Base-by-base conservation (phyloP, 2,329 filamentous ascomycete genomes). In the Penicillium sclerotigenum region DNA sequence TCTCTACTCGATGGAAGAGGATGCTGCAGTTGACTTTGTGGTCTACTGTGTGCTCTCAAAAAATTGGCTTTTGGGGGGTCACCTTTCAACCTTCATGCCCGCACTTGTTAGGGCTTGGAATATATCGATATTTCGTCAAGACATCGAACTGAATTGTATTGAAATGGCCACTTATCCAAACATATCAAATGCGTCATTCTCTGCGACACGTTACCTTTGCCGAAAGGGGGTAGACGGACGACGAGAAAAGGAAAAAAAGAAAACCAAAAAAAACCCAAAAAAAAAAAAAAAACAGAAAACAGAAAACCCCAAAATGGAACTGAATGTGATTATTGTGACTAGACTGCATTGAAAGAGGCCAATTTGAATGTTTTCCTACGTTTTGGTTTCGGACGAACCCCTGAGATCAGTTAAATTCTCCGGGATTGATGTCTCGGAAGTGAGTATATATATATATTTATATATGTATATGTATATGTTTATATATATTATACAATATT, bases 331-430 rank as follows among this genome's bases (percentile, higher is more conserved):
- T 42, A 24, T 26, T 26, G 26, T 14, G 42, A 31, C 41, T 11
- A 20, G 9, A 38, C 33, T 37, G 34, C 34, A 29, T 38, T 16
- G 34, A 24, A 33, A 14, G 18, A n/a, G n/a, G 31, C 24, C 33
- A 51, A 55, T 18, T 26, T 43, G 40, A 31, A 45, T 43, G 26
- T 37, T 43, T 18, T 20, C 40, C 50, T 5, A 22, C 43, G 11
- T 41, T 42, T 54, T 43, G n/a, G 24, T 54, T 51, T 51, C 38
- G 31, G 40, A 18, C 52, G 29, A 41, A 48, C 37, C 37, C 31
- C 45, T 48, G 29, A n/a, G 13, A 42, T 41, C 42, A 13, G 29
- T 31, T 14, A 7, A 50, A 31, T 10, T 13, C 29, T 5, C 38
- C 37, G 22, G 37, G 26, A 49, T 22, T 49, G 46, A 29, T 49